These are phyloP conservation scores for Kluyveromyces starmeri DNA, from an alignment of 805 yeast species.

Conservation along the genomic window DNA sequence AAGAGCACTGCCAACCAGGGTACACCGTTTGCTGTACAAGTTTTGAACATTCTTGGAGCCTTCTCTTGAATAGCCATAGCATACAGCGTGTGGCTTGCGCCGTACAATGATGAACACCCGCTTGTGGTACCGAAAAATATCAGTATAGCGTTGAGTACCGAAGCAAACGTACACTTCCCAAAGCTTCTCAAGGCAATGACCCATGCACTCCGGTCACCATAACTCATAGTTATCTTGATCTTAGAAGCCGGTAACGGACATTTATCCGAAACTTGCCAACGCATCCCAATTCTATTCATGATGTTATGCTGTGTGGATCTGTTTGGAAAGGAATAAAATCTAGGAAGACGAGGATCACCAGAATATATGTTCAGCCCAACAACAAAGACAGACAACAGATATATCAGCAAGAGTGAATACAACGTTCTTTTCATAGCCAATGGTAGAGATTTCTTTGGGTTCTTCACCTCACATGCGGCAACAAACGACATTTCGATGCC, in stretches of 20 bases:
- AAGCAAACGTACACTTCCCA: constrained; percentile 41
- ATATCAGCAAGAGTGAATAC: constrained; percentile 58
- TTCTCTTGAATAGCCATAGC: constrained; percentile 45
- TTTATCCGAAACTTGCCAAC: constrained; percentile 60
- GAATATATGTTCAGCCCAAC: constrained; percentile 66
- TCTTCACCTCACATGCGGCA: constrained; percentile 80
- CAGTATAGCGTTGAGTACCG: constrained; percentile 43
- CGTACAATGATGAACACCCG: constrained; percentile 48
- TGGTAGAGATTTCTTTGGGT: constrained; percentile 70
- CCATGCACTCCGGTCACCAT: constrained; percentile 49
- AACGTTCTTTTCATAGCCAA: constrained; percentile 68
- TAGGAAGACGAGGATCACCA: constrained; percentile 64
- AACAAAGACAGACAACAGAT: constrained; percentile 56
- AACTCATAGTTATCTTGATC: constrained; percentile 38
- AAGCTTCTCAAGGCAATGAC: constrained; percentile 46
- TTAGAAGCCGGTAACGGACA: constrained; percentile 40
- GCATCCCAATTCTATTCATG: constrained; percentile 12
- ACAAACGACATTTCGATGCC: constrained; percentile 79
- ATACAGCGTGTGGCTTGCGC: constrained; percentile 53
- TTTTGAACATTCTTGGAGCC: constrained; percentile 52
- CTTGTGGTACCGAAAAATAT: constrained; percentile 50
- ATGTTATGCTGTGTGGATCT: not conserved
- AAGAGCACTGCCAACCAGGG: constrained; percentile 65
- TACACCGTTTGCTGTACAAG: constrained; percentile 57
- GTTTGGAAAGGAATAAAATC: constrained; percentile 33